Base-by-base conservation (phyloP, 2,329 filamentous ascomycete genomes). In the Capronia epimyces region DNA sequence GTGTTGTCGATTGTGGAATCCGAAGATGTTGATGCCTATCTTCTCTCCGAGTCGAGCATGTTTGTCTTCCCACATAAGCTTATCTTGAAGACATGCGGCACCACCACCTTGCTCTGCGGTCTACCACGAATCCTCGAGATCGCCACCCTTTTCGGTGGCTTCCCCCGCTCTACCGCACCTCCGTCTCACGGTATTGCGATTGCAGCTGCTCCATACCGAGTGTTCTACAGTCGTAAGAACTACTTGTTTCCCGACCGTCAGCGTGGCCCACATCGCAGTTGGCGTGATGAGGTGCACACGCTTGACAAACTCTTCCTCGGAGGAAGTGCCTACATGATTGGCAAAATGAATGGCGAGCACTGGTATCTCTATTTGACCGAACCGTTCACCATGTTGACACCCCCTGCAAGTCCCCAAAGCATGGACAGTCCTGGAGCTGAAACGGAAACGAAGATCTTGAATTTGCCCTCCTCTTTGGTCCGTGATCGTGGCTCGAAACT, bases 1-100 rank as follows among this genome's bases (percentile, higher is more conserved):
- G 89, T 98, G 49, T 78, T 98, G 49, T 98, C 93, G 3, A 86
- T 95, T 56, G 81, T 98, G 58, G 84, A 91, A 67, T 95, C 91
- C 20, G 89, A 95, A 58, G 84, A 91, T 66, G 86, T 97, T 63
- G 93, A 98, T 66, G 91, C 93, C 59, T 98, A 98, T 67, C 82
- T 98, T 5, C 79, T 98, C 49, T 98, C 93, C 57, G 93, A 98
- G 74, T 97, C 93, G 34, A 97, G 93, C 86, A 95, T 98, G 90
- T 98, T 98, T 68, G 89, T 98, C 63, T 98, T 95, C 71, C 89
- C 90, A n/a, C 93, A 98, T 80, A 98, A 98, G 78, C 80, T 98
- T 58, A 95, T 98, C 55, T 77, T 98, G 61, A 98, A 98, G 81
- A 98, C 93, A 6, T 98, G 93, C 65, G 93, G 93, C 54, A 98